Conservation (phyloP, 2,329 filamentous ascomycete species). For the Cyclaneusma minus region DNA sequence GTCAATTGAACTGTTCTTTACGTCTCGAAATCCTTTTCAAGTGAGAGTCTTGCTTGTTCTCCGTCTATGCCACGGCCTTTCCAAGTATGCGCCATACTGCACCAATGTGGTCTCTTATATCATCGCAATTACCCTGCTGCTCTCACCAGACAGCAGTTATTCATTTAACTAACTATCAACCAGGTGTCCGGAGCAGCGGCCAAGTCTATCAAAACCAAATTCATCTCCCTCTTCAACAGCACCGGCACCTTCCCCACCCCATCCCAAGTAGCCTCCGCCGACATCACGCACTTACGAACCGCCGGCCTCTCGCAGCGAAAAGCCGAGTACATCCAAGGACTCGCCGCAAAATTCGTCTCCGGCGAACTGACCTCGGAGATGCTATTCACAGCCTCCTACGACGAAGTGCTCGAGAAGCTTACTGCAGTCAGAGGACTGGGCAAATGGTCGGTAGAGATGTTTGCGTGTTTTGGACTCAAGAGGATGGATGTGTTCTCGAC, state of each 20-base stretch:
- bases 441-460: conserved; percentile 93
- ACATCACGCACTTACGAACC: conserved; percentile 56
- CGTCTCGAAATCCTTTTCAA: too few species aligned
- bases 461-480: conserved; percentile 90
- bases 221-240: conserved; percentile 54
- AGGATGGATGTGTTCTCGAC: conserved; percentile 85
- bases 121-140: too few species aligned
- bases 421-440: conserved; percentile 79
- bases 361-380: conserved; percentile 64
- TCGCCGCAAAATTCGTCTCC: conserved; percentile 64
- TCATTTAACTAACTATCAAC: conserved; percentile 12
- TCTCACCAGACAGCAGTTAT: too few species aligned
- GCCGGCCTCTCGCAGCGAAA: conserved; percentile 89
- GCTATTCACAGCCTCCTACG: conserved; percentile 66
- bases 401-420: conserved; percentile 68
- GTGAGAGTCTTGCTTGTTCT: too few species aligned
- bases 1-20: too few species aligned
- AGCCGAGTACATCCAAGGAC: conserved; percentile 81
- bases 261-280: conserved; percentile 46
- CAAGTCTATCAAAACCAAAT: conserved; percentile 74
- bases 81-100: too few species aligned
- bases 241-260: conserved; percentile 55
- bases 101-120: too few species aligned
- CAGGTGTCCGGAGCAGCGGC: conserved; percentile 79
- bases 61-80: too few species aligned